Evolutionary conservation across 2,329 filamentous ascomycete genomes (phyloP).

Genomic region (Aureobasidium vineae): DNA sequence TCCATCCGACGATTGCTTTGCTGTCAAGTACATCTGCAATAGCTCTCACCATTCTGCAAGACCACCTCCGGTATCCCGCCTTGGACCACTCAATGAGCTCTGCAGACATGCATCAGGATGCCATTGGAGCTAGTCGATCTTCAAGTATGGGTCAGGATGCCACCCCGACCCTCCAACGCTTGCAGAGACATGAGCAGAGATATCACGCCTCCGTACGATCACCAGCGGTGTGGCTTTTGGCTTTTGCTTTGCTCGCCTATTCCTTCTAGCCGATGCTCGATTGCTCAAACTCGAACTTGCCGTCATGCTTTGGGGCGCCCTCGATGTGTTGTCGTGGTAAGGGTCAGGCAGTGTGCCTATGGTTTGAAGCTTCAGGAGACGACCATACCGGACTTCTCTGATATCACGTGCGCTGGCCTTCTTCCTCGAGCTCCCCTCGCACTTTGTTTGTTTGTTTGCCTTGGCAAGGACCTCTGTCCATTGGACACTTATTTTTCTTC

Average conservation of each 20-base stretch:
- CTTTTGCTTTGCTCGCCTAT: constrained; percentile 43
- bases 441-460: constrained; percentile 25
- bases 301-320: not conserved
- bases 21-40: constrained; percentile 10
- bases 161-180: constrained; percentile 17
- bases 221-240: constrained; percentile 44
- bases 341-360: not conserved
- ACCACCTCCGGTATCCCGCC: not conserved
- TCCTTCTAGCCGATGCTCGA: constrained; percentile 42
- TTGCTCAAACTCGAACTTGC: constrained; percentile 39
- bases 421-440: not conserved
- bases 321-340: constrained; percentile 22
- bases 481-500: not conserved
- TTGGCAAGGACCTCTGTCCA: constrained; percentile 6
- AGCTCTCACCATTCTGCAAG: constrained; percentile 17
- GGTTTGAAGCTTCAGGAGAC: constrained; percentile 10
- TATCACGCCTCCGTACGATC: constrained; percentile 31
- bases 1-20: not conserved
- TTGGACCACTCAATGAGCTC: constrained; percentile 22
- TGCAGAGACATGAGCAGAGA: constrained; percentile 3
- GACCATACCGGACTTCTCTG: constrained; percentile 2
- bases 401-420: constrained; percentile 25
- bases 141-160: not conserved
- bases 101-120: constrained; percentile 9
- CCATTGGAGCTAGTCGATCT: constrained; percentile 21